These are phyloP conservation scores for Lignosus rhinocerotis DNA, from an alignment of 1,284 basidiomycete species.

Conservation along the genomic window DNA sequence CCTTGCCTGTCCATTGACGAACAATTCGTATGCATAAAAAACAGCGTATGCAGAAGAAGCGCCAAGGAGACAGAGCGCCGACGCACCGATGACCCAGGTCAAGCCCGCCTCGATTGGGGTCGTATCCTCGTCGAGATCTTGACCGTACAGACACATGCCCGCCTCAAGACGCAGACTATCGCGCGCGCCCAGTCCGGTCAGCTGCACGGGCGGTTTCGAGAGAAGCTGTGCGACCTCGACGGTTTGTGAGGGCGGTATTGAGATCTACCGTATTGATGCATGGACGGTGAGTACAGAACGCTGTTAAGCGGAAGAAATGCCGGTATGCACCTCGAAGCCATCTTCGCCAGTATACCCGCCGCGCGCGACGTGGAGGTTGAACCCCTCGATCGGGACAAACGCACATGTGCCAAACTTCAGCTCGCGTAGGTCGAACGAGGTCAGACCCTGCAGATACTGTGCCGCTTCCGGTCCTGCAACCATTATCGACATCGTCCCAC, in stretches of 20 bases:
- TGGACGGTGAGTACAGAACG: not conserved
- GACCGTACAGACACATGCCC: conserved; percentile 97
- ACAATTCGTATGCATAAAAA: not conserved
- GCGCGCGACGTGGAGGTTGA: conserved; percentile 89
- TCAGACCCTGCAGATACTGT: conserved; percentile 74
- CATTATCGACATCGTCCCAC: no score
- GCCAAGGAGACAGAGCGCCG: not conserved
- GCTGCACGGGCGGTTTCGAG: conserved; percentile 73
- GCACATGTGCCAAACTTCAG: conserved; percentile 83
- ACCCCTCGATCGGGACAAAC: conserved; percentile 74
- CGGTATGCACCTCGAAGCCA: conserved; percentile 81
- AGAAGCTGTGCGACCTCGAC: conserved; percentile 74
- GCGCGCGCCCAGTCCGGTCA: conserved; percentile 90
- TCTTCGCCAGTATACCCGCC: conserved; percentile 99
- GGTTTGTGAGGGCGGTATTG: conserved; percentile 81
- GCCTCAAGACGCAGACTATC: conserved; percentile 95
- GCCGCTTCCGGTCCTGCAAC: conserved; percentile 78
- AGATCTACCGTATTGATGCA: conserved; percentile 59
- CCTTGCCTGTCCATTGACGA: conserved; percentile 61
- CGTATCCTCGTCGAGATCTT: conserved; percentile 88
- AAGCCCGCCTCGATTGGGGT: conserved; percentile 91
- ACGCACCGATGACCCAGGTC: conserved; percentile 87
- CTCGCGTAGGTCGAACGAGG: conserved; percentile 68
- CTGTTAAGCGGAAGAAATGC: not conserved
- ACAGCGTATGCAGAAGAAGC: not conserved